Conservation (phyloP, 352 stramenopile species). For the Globisporangium iwayamae region DNA sequence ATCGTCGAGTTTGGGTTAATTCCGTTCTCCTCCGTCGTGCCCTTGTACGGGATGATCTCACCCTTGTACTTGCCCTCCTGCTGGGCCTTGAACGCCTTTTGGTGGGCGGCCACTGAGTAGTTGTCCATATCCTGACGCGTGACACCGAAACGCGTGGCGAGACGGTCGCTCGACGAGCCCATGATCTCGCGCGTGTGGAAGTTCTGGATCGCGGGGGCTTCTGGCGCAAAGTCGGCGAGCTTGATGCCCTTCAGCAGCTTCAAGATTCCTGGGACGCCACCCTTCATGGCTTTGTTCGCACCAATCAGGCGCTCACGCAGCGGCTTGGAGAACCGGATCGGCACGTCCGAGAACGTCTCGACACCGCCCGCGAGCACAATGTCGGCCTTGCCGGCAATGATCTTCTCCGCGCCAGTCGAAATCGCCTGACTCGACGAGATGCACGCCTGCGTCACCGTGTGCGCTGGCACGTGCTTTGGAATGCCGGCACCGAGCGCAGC, state of each 20-base stretch:
- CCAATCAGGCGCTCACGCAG: conserved; percentile 78
- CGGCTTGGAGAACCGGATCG: conserved; percentile 94
- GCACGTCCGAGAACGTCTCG: conserved; percentile 98
- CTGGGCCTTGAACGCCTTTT: conserved; percentile 93
- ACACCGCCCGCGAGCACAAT: conserved; percentile 95
- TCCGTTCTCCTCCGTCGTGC: conserved; percentile 94
- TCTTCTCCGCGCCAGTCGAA: conserved; percentile 93
- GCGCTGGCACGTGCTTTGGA: conserved; percentile 90
- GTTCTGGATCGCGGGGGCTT: conserved; percentile 97
- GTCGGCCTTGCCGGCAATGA: conserved; percentile 93
- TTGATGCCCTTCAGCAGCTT: conserved; percentile 95
- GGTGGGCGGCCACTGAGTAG: conserved; percentile 94
- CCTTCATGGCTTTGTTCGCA: conserved; percentile 95
- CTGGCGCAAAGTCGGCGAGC: conserved; percentile 85
- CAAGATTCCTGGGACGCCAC: conserved; percentile 84
- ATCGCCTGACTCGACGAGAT: conserved; percentile 97
- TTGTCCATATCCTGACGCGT: conserved; percentile 95
- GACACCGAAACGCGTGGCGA: conserved; percentile 93
- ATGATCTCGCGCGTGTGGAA: conserved; percentile 99
- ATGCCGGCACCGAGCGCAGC: conserved; percentile 95
- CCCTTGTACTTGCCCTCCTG: conserved; percentile 92
- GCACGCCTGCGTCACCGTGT: conserved; percentile 96
- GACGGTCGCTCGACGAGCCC: conserved; percentile 95
- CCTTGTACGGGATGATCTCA: conserved; percentile 94
- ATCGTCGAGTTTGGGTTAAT: conserved; percentile 95